Base-by-base conservation (phyloP, 306 rosid species). In the Senna siamea region DNA sequence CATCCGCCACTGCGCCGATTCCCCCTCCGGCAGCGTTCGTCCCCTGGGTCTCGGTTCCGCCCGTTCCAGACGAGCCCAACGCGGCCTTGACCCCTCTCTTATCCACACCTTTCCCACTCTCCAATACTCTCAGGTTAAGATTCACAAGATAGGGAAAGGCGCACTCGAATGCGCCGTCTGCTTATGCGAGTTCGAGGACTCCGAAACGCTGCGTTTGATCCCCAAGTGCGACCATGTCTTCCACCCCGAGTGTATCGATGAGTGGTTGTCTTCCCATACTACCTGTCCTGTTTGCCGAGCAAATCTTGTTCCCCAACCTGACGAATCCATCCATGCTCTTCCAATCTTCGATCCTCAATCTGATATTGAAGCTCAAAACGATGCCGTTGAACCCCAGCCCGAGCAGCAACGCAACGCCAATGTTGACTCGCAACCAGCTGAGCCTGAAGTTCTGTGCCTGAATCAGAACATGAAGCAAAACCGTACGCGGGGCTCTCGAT, bases 221-320 rank as follows among this genome's bases (percentile, higher is more conserved):
- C 99, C 99, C 0, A 88, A 84, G 56, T 94, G 99, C 40, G 99
- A 94, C 35, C 99, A 94, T 38, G 99, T 90, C 0, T 94, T 94
- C 67, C 99, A 94, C 57, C 96, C 97, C 0, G 97, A 94, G 22
- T 94, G 99, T 20, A 88, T 94, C 69, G 99, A 94, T 68, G 90
- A 86, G 72, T 94, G 99, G 99, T 62, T 94, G 38, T 52, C 69
- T 10, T 75, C 89, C 0, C 99, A 92, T 74, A 84, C 92, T 7
- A 94, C 99, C 0, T 94, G 99, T 23, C 99, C 99, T 0, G 99
- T 94, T 10, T 94, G 99, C 66, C 82, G 99, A 2, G 81, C 97
- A 53, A 78, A 88, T 40, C 83, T 94, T 17, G 85, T 66, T 0
- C 98, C 96, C 1, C 85, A 85, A 51, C 84, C 87, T 9, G 87